Percentiles rank a stretch among this genome's conserved stretches.
phyloP scores from a whole-genome alignment of 2,329 filamentous ascomycete species.

The Arthrobotrys sphaeroides region DNA sequence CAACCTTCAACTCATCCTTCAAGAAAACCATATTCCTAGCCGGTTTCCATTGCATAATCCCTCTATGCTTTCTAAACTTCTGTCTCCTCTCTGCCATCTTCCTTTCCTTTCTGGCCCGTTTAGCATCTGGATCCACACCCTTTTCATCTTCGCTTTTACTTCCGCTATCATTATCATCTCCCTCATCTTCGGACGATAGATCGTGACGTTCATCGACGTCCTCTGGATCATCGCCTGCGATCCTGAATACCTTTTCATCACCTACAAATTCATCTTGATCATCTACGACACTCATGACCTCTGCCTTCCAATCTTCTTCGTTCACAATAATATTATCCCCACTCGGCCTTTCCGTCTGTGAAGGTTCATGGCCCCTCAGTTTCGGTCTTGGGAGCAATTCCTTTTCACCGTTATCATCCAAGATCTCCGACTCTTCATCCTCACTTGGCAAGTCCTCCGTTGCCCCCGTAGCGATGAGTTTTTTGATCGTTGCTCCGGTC shows the following conservation, averaged over 20 bases:
- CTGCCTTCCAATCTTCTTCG: conserved; percentile 53
- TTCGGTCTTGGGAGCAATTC: conserved; percentile 70
- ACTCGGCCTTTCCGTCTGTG: conserved; percentile 58
- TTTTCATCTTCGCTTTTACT: conserved; percentile 57
- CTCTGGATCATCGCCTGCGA: conserved; percentile 50
- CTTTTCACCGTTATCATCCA: conserved; percentile 78
- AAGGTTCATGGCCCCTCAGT: conserved; percentile 70
- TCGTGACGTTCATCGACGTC: conserved; percentile 57
- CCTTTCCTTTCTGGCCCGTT: conserved; percentile 56
- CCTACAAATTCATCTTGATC: conserved; percentile 56
- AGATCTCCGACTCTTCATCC: conserved; percentile 75
- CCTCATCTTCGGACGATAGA: conserved; percentile 27
- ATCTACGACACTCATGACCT: conserved; percentile 56
- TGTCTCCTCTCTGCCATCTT: conserved; percentile 65
- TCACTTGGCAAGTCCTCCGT: conserved; percentile 79
- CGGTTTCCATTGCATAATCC: conserved; percentile 94
- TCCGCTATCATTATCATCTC: conserved; percentile 60
- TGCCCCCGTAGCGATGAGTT: conserved; percentile 81
- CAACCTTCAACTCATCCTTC: conserved; percentile 83
- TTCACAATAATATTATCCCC: conserved; percentile 53
- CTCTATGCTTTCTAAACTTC: conserved; percentile 78
- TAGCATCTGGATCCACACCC: conserved; percentile 48
- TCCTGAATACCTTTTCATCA: conserved; percentile 55
- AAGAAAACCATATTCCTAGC: conserved; percentile 84
- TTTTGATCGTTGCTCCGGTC: conserved; percentile 75